Base-by-base conservation (phyloP, 2,329 filamentous ascomycete species). In the Cladosporium phlei region DNA sequence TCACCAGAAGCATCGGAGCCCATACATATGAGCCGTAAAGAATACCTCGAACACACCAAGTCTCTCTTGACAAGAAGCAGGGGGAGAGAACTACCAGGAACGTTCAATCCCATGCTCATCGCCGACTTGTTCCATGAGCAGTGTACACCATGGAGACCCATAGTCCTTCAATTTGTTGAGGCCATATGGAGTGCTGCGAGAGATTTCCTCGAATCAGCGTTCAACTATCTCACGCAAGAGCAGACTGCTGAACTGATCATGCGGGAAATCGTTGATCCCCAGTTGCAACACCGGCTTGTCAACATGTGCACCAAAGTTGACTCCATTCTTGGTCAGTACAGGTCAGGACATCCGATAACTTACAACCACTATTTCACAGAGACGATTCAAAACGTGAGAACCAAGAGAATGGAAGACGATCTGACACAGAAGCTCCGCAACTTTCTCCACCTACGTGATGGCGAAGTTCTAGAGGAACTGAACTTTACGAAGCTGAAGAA, bases 101-200 rank as follows among this genome's bases (percentile, higher is more conserved):
- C 69, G 0, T 83, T 80, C 60, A 82, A 82, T 49, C 75, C 80
- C 0, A 58, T 79, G 44, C 65, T 85, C 8, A 70, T 85, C 0
- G 66, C 67, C 0, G 75, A 83, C 17, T 59, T 86, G 0, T 86
- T 86, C 56, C 65, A 65, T 16, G 72, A 82, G 35, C 80, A 85
- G 48, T 79, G 5, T 74, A 72, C 0, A 86, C 80, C 82, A 59
- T 69, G 32, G 22, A 47, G 0, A 68, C 75, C 3, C 66, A 62
- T 30, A 5, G 27, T 11, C 4, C 27, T 22, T 8, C 17, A 32
- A 3, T 22, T 22, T 24, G 38, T 32, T 2, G 46, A 33, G 2
- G 33, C 51, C 44, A 61, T 73, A 29, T 52, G 61, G 3, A 59
- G 49, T 0, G 59, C 76, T 25, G 59, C 65, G 28, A 37, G 52